phyloP scores from a whole-genome alignment of 2,329 filamentous ascomycete genomes.

The Lizonia empirigonia region DNA sequence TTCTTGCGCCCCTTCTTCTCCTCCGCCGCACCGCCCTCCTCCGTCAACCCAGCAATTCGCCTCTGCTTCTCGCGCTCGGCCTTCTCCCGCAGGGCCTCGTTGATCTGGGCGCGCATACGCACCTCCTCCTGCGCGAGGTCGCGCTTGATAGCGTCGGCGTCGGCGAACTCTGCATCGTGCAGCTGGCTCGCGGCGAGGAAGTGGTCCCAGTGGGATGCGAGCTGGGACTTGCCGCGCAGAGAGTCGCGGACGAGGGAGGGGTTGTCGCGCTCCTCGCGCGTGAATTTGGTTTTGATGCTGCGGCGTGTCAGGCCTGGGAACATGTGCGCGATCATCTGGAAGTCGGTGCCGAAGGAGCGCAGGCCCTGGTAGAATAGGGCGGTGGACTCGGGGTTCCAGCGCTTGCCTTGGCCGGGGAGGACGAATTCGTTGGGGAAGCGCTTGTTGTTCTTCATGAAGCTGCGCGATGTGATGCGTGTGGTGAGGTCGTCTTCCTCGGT shows the following conservation, averaged over 20 bases:
- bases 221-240: conserved; percentile 55
- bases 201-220: conserved; percentile 43
- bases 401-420: conserved; percentile 51
- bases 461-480: conserved; percentile 69
- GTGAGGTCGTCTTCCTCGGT: conserved; percentile 82
- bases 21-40: conserved; percentile 20
- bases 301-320: conserved; percentile 74
- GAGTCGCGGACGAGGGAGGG: conserved; percentile 67
- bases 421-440: conserved; percentile 55
- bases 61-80: conserved; percentile 48
- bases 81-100: conserved; percentile 39
- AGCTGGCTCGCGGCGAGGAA: conserved; percentile 46
- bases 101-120: conserved; percentile 45
- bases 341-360: conserved; percentile 80
- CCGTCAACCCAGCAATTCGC: conserved; percentile 30
- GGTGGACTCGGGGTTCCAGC: conserved; percentile 73
- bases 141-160: conserved; percentile 43
- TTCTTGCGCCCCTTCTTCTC: conserved; percentile 37
- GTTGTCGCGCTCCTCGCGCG: conserved; percentile 73
- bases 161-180: conserved; percentile 45
- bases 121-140: conserved; percentile 35
- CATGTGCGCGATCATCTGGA: conserved; percentile 77
- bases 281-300: conserved; percentile 82
- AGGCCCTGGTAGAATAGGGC: conserved; percentile 78
- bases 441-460: conserved; percentile 67